These are phyloP conservation scores for Citrus australasica DNA, from an alignment of 345 rosid genomes.

Conservation along the genomic window DNA sequence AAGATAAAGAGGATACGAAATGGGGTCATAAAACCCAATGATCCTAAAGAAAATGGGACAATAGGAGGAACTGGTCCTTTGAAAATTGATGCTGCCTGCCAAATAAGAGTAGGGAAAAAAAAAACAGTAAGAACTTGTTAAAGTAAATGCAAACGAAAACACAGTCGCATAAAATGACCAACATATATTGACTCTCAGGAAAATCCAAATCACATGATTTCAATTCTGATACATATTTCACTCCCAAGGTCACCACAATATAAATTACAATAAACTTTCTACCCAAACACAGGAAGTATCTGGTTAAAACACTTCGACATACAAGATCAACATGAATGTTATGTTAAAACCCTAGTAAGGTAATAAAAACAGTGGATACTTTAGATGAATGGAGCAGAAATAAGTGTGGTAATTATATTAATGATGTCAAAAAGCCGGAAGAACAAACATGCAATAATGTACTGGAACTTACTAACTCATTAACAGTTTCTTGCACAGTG, in stretches of 20 bases:
- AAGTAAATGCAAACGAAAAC: conserved; percentile 7
- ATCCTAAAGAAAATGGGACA: conserved; percentile 94
- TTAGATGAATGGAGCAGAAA: neutral
- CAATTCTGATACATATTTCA: neutral
- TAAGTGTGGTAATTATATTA: neutral
- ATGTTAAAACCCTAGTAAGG: neutral
- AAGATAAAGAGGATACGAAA: conserved; percentile 71
- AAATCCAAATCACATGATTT: neutral
- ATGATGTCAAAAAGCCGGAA: neutral
- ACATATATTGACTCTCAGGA: neutral
- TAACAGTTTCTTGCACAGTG: neutral
- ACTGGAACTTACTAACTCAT: neutral
- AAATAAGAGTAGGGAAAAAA: conserved; percentile 2
- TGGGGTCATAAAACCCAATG: conserved; percentile 99
- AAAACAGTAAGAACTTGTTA: conserved; percentile 7
- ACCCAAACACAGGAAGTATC: neutral
- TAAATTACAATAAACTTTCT: neutral
- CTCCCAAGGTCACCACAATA: neutral
- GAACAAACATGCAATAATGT: neutral
- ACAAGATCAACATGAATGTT: neutral
- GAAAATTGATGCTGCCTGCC: conserved; percentile 98
- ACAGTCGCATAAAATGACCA: neutral
- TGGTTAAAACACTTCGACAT: neutral
- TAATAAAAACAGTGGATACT: neutral
- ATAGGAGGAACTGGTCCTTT: conserved; percentile 98